phyloP scores from a whole-genome alignment of 768 basidiomycete genomes.

The Mycena metata region DNA sequence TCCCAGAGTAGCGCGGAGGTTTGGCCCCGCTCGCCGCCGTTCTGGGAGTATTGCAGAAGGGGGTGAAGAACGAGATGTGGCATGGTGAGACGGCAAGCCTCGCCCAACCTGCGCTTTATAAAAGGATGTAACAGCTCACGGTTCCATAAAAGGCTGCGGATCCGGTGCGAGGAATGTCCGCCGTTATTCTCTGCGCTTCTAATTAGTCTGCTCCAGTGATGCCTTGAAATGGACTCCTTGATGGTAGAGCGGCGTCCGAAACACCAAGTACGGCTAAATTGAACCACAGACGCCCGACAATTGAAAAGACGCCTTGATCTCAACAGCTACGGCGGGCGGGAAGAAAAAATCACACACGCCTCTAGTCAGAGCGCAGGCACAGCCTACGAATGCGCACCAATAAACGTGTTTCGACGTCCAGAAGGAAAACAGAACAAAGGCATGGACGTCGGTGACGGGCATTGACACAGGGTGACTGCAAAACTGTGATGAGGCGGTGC shows the following conservation, averaged over 20 bases:
- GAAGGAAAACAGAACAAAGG: neutral
- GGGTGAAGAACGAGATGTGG: constrained; percentile 50
- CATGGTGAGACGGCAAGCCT: constrained; percentile 13
- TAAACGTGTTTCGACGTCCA: constrained; percentile 17
- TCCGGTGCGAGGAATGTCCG: constrained; percentile 27
- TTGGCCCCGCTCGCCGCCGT: constrained; percentile 43
- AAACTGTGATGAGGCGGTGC: constrained; percentile 29
- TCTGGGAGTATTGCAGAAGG: constrained; percentile 56
- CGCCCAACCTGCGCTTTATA: constrained; percentile 17
- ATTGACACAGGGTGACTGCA: constrained; percentile 28
- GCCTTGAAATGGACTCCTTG: constrained; percentile 25
- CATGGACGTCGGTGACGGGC: constrained; percentile 19
- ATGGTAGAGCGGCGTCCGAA: constrained; percentile 8
- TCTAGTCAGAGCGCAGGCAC: constrained; percentile 27
- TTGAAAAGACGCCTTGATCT: neutral
- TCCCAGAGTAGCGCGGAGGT: constrained; percentile 63
- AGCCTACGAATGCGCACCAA: constrained; percentile 4
- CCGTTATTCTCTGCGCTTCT: constrained; percentile 29
- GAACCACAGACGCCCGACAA: neutral
- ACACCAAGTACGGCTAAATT: constrained; percentile 22
- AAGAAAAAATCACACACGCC: neutral
- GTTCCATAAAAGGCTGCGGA: constrained; percentile 29
- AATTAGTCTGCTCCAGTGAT: constrained; percentile 4
- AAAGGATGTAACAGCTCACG: constrained; percentile 28
- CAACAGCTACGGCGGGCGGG: constrained; percentile 19